Conservation (phyloP, 139 green algal species). For the Marvania coccoides region DNA sequence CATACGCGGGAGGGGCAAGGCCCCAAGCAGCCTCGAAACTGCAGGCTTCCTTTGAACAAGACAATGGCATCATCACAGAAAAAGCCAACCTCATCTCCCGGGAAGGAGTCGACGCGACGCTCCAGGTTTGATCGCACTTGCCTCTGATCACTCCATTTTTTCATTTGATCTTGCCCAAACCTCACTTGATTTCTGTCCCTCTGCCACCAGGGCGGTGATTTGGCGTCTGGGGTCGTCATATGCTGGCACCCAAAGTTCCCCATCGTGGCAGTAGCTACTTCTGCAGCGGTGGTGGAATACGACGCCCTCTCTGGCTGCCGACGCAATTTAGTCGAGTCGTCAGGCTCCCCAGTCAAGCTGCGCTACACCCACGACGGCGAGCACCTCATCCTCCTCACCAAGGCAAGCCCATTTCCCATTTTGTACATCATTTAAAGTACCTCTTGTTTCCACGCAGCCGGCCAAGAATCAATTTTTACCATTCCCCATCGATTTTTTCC, state of each 20-base stretch:
- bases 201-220: neutral
- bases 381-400: slow-evolving; percentile 21
- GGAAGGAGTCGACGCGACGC: slow-evolving; percentile 2
- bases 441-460: too few relatives aligned
- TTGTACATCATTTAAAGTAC: neutral
- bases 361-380: slow-evolving; percentile 14
- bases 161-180: neutral
- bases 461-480: too few relatives aligned
- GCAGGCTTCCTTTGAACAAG: slow-evolving; percentile 2
- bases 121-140: neutral
- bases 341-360: slow-evolving; percentile 16
- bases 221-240: neutral
- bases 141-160: neutral
- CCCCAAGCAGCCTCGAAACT: neutral
- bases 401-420: neutral
- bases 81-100: neutral
- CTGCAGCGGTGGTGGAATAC: slow-evolving; percentile 17
- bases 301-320: slow-evolving; percentile 24
- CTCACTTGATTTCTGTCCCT: neutral
- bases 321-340: slow-evolving; percentile 18
- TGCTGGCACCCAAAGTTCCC: slow-evolving; percentile 5
- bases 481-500: too few relatives aligned
- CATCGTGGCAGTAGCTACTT: slow-evolving; percentile 9
- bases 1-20: too few relatives aligned
- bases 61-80: neutral